Evolutionary conservation across 371 early-diverging fungal species (phyloP), one percentile per base, ranked within the genome.

Genomic region (Smittium mucronatum): DNA sequence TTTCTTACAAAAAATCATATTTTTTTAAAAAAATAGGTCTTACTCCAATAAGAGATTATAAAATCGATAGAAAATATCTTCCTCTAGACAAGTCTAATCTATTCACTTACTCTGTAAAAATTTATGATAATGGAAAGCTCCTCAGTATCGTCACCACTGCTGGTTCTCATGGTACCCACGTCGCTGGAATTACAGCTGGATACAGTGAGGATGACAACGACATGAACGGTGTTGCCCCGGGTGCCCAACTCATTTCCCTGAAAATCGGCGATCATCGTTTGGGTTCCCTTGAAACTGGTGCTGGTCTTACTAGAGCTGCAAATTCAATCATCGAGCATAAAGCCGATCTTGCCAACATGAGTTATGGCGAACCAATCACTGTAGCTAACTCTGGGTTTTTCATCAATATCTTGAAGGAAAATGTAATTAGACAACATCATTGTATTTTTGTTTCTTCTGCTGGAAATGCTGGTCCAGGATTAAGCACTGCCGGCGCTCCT

Each of bases 261-360:
- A 92, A 93, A 74, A 94, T 97, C 76, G 95, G 95, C 34, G 95
- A 97, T 73, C 83, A 85, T 32, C 88, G 94, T 34, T 80, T 94
- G 21, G 86, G 79, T n/a, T 83, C 87, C 34, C 89, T 93, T 88
- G 97, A 97, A 73, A 94, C 95, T 2, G 90, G 91, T 11, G 81
- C 86, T 21, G 92, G 88, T 0, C 81, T 97, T 35, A 87, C 90
- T 8, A 87, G 97, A 70, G 94, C 95, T 0, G 88, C 87, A 32
- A 83, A 82, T 34, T 91, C 91, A 72, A 82, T 86, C 64, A 86
- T 84, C 33, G 88, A 85, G 71, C 80, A 89, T 74, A 87, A 89
- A 73, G 83, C 85, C 16, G 94, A 95, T 71, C 81, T 96, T n/a
- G 95, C 93, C 66, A 97, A 97, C 80, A 93, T 97, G 86, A 91